A percentile compares a stretch with the other conserved stretches of the same genome.
Evolutionary conservation across 2,329 filamentous ascomycete genomes (phyloP).

Genomic region (Penicillium sp.): DNA sequence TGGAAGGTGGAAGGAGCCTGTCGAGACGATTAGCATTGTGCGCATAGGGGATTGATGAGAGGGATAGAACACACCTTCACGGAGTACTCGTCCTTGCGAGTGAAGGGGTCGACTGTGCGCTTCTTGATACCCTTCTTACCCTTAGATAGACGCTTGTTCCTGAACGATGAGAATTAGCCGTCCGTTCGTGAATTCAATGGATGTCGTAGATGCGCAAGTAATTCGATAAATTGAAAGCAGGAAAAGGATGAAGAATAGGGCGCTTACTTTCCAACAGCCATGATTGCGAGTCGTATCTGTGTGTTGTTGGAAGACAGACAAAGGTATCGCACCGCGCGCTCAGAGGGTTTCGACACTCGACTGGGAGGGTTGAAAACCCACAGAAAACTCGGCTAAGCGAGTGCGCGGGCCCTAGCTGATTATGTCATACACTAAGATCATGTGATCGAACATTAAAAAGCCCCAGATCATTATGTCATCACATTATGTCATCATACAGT

Average conservation of each 20-base stretch:
- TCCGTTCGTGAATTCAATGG: slow-evolving; percentile 9
- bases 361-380: slow-evolving; percentile 42
- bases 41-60: neutral
- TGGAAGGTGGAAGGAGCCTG: slow-evolving; percentile 94
- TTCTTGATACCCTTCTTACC: slow-evolving; percentile 99
- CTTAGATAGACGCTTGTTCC: slow-evolving; percentile 99
- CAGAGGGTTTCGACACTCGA: slow-evolving; percentile 39
- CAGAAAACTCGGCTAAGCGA: slow-evolving; percentile 49
- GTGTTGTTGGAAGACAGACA: slow-evolving; percentile 43
- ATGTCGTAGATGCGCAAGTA: slow-evolving; percentile 1
- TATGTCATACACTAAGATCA: slow-evolving; percentile 27
- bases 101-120: slow-evolving; percentile 96
- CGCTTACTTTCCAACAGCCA: slow-evolving; percentile 76
- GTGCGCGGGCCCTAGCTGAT: slow-evolving; percentile 36
- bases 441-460: slow-evolving; percentile 18
- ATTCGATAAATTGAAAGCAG: slow-evolving; percentile 8
- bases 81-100: slow-evolving; percentile 98
- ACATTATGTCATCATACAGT: neutral
- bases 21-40: slow-evolving; percentile 18
- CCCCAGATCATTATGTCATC: neutral
- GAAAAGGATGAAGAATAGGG: slow-evolving; percentile 7
- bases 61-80: slow-evolving; percentile 68
- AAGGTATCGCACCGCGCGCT: slow-evolving; percentile 41
- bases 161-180: slow-evolving; percentile 37
- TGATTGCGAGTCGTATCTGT: slow-evolving; percentile 60